Base-by-base conservation (phyloP, 441 rosid species). In the Erodium moschatum region DNA sequence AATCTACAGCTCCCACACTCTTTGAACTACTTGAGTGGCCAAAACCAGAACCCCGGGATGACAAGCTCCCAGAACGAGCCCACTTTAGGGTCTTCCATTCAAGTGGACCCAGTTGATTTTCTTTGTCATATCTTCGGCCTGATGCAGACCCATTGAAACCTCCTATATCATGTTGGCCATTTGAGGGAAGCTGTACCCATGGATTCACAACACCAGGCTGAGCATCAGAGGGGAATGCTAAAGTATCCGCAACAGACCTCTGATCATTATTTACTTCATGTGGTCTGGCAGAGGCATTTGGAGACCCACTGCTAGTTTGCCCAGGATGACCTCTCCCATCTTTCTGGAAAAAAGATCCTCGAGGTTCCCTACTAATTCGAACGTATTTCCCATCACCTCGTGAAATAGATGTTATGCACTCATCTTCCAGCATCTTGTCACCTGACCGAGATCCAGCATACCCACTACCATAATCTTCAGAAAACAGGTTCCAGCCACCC, bases 21-120 rank as follows among this genome's bases (percentile, higher is more conserved):
- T 89, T 95, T 10, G 95, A 90, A 81, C 96, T 85, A 75, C 92
- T 86, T 54, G 99, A 92, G 77, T 89, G 89, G 80, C 98, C 90
- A 70, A 82, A 85, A 78, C 98, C 90, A n/a, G 95, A 90, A 69
- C 92, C 95, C 65, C 93, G 85, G 50, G 98, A 92, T 52, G 93
- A 84, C 82, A 92, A 80, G 79, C 94, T 88, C 72, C 92, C 96
- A 40, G 96, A 83, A 54, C 88, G 84, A 20, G 85, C 79, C 97
- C 99, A 90, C 77, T 82, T 83, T 13, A 86, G 83, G 75, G 88
- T 85, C 73, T 89, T 90, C 89, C 96, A 87, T 66, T 89, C 96
- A 65, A 48, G 11, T 11, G 70, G 27, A 16, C 48, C 46, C 0
- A 79, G 69, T 11, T 90, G 82, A 71, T 48, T 83, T 74, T 84